phyloP scores from a whole-genome alignment of 2,329 filamentous ascomycete species.

The Nectriaceae sp. region DNA sequence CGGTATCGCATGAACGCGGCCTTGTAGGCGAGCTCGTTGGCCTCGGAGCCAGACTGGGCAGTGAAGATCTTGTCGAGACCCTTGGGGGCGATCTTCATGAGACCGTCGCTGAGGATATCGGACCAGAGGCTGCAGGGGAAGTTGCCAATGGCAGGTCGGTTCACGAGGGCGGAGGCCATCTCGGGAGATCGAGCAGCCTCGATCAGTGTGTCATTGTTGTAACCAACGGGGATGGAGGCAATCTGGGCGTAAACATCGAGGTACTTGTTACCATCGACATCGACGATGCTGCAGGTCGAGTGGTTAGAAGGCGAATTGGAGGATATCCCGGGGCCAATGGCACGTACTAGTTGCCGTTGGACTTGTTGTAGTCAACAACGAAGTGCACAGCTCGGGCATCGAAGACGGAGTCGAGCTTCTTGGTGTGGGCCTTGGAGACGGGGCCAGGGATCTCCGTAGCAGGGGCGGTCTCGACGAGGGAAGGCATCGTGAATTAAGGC shows the following conservation, averaged over 20 bases:
- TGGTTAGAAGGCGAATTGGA: not conserved
- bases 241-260: constrained; percentile 73
- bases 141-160: constrained; percentile 78
- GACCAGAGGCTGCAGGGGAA: constrained; percentile 79
- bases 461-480: constrained; percentile 35
- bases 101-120: constrained; percentile 68
- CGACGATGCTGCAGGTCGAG: constrained; percentile 42
- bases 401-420: constrained; percentile 50
- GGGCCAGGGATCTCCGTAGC: constrained; percentile 42
- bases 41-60: constrained; percentile 76
- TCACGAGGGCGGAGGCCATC: constrained; percentile 74
- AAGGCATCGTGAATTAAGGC: constrained; percentile 32
- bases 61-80: constrained; percentile 81
- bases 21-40: constrained; percentile 85
- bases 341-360: constrained; percentile 49
- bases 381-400: constrained; percentile 55
- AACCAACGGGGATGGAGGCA: constrained; percentile 80
- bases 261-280: constrained; percentile 51
- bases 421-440: constrained; percentile 39
- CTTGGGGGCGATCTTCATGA: constrained; percentile 72
- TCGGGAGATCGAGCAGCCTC: constrained; percentile 67
- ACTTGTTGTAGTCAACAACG: constrained; percentile 54
- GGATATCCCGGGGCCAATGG: not conserved
- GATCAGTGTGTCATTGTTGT: constrained; percentile 73
- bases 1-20: constrained; percentile 82